Evolutionary conservation across 2,329 filamentous ascomycete genomes (phyloP).

Genomic region (Cryphonectria naterciae): DNA sequence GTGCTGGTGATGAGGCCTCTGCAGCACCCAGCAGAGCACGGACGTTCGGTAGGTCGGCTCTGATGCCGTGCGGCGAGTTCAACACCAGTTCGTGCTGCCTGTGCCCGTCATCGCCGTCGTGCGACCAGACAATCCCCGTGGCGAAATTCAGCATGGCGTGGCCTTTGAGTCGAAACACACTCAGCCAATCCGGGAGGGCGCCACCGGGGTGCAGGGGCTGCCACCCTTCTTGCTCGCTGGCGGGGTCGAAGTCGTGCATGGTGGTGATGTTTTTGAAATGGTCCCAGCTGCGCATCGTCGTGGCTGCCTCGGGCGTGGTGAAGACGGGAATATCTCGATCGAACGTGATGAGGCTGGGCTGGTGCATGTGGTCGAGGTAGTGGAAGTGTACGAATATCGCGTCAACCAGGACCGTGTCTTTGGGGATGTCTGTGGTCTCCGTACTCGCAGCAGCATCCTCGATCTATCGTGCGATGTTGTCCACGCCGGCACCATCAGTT

Average conservation of each 20-base stretch:
- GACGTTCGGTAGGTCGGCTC: constrained; percentile 2
- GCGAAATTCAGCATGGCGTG: constrained; percentile 12
- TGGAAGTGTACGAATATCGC: constrained; percentile 28
- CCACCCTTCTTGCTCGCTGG: constrained; percentile 12
- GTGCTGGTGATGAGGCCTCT: background rate
- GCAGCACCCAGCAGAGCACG: constrained; percentile 17
- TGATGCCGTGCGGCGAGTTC: constrained; percentile 27
- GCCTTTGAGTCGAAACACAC: constrained; percentile 19
- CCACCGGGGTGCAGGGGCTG: constrained; percentile 21
- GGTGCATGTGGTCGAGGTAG: constrained; percentile 27
- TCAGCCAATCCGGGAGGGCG: constrained; percentile 28
- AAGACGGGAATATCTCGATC: constrained; percentile 29
- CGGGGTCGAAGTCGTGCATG: constrained; percentile 6
- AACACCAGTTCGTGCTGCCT: constrained; percentile 24
- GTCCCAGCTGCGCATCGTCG: constrained; percentile 18
- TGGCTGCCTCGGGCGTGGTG: constrained; percentile 17
- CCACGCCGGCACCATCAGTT: constrained; percentile 26
- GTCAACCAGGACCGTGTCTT: constrained; percentile 13
- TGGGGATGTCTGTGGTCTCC: too few relatives aligned
- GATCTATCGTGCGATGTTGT: constrained; percentile 27
- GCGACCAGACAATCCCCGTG: constrained; percentile 6
- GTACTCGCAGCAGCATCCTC: constrained; percentile 23
- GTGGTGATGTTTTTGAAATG: constrained; percentile 27
- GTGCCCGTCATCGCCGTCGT: constrained; percentile 2
- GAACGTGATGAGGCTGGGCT: constrained; percentile 27